Conservation (phyloP, 1,284 basidiomycete genomes). For the Cyathus pygmaeus region DNA sequence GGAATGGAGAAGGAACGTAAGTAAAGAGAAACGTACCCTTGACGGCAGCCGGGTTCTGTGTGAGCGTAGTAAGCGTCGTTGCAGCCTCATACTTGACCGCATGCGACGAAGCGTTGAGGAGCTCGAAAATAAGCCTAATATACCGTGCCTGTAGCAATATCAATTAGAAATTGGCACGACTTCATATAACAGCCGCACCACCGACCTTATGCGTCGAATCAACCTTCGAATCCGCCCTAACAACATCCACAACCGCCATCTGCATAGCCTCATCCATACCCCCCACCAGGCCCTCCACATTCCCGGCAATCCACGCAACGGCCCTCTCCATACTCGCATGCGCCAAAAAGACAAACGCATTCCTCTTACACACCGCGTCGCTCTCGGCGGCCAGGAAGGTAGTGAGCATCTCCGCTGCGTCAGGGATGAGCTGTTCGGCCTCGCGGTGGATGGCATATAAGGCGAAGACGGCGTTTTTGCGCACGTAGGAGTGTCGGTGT, state of each 20-base stretch:
- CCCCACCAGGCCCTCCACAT: background rate
- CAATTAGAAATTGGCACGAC: slow-evolving; percentile 10
- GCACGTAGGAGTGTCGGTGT: slow-evolving; percentile 97
- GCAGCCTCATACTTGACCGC: slow-evolving; percentile 99
- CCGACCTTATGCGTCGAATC: slow-evolving; percentile 84
- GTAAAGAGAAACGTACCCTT: slow-evolving; percentile 69
- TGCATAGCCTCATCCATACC: slow-evolving; percentile 92
- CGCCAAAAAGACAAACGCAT: slow-evolving; percentile 95
- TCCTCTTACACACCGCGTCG: slow-evolving; percentile 96
- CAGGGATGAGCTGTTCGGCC: slow-evolving; percentile 95
- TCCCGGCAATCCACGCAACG: slow-evolving; percentile 80
- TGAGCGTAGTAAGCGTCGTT: slow-evolving; percentile 93
- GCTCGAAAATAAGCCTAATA: slow-evolving; percentile 94
- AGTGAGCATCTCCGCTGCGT: slow-evolving; percentile 96
- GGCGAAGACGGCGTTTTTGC: slow-evolving; percentile 98
- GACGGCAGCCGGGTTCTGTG: slow-evolving; percentile 95
- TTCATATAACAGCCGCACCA: slow-evolving; percentile 12
- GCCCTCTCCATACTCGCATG: slow-evolving; percentile 91
- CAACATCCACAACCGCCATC: slow-evolving; percentile 96
- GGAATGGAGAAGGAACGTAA: background rate
- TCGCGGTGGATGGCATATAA: slow-evolving; percentile 94
- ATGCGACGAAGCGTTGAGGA: slow-evolving; percentile 91
- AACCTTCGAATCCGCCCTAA: slow-evolving; percentile 89
- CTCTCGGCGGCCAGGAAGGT: slow-evolving; percentile 98
- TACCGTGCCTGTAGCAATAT: slow-evolving; percentile 75